Evolutionary conservation across 108 stramenopile genomes (phyloP), one percentile per base, ranked within the genome.

Genomic region (Nannochloropsis granulata): DNA sequence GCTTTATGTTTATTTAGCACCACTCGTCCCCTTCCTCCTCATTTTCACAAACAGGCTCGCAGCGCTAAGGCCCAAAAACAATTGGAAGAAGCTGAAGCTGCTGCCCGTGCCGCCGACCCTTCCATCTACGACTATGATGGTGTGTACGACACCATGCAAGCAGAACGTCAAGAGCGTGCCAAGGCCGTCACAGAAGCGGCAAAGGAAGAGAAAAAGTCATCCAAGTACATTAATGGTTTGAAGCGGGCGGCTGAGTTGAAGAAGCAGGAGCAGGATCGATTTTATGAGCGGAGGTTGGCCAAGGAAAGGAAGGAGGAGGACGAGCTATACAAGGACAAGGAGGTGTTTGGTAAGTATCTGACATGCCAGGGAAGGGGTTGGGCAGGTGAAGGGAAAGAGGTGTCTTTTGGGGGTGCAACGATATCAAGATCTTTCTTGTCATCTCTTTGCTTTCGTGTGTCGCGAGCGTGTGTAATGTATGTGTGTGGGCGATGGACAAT

Each of bases 271-370:
- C 42, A 87, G 16, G 90, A 90, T 82, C 79, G 86, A 23, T 44
- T 88, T 21, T 90, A 87, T 82, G 90, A 90, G 24, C 45, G 89
- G 24, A 85, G 88, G 79, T 78, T 90, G 25, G 79, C 85, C 44
- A 90, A 90, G 82, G 90, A 90, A 80, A 44, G 85, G 34, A 82
- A 90, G 82, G 89, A 84, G 84, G 89, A 90, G 78, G 90, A 85
- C 80, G 84, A 83, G 82, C 78, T 83, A 9, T 42, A 24, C 24
- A 81, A 82, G 2, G 44, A 26, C 83, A 45, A 45, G 82, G 44
- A 23, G 14, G 44, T 43, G 34, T 43, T 43, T 81, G 34, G 43
- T 81, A 81, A 0, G 34, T 43, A 2, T 8, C 12, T 5, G 3
- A 1, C 19, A 2, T 0, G 81, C 24, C 26, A 7, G 25, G 19